Conservation (phyloP, 345 rosid genomes). For the Trapa bicornis region DNA sequence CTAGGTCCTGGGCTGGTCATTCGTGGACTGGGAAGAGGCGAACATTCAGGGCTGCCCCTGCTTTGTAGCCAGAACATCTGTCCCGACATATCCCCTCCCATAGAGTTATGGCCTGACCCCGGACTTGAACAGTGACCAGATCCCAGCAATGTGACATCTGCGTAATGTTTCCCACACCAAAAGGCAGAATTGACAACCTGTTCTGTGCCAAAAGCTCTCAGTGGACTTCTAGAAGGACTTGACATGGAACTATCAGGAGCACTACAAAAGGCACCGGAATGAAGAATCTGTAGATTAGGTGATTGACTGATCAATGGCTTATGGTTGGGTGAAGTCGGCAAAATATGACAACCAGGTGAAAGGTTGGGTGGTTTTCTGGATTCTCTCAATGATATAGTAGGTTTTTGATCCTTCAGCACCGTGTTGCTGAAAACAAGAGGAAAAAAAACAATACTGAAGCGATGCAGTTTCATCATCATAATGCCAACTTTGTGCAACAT, state of each 20-base stretch:
- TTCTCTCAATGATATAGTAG: conserved; percentile 37
- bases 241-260: conserved; percentile 96
- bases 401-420: conserved; percentile 42
- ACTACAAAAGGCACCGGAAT: conserved; percentile 49
- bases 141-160: conserved; percentile 68
- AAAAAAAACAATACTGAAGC: conserved; percentile 7
- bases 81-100: conserved; percentile 86
- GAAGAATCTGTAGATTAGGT: conserved; percentile 59
- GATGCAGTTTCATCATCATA: conserved; percentile 4
- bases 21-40: conserved; percentile 90
- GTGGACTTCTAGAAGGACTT: conserved; percentile 97
- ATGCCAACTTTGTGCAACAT: neutral
- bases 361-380: conserved; percentile 43
- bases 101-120: conserved; percentile 86
- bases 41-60: conserved; percentile 93
- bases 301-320: conserved; percentile 43
- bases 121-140: conserved; percentile 98
- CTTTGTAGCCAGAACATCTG: conserved; percentile 89
- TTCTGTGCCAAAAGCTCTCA: conserved; percentile 59
- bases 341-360: conserved; percentile 33
- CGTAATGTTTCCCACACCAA: conserved; percentile 56
- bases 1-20: conserved; percentile 97
- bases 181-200: conserved; percentile 54
- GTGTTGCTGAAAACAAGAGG: conserved; percentile 18
- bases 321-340: conserved; percentile 54